Percentiles rank a stretch among this genome's conserved stretches.
phyloP scores from a whole-genome alignment of 768 basidiomycete genomes.

The Pleurotus platypus region DNA sequence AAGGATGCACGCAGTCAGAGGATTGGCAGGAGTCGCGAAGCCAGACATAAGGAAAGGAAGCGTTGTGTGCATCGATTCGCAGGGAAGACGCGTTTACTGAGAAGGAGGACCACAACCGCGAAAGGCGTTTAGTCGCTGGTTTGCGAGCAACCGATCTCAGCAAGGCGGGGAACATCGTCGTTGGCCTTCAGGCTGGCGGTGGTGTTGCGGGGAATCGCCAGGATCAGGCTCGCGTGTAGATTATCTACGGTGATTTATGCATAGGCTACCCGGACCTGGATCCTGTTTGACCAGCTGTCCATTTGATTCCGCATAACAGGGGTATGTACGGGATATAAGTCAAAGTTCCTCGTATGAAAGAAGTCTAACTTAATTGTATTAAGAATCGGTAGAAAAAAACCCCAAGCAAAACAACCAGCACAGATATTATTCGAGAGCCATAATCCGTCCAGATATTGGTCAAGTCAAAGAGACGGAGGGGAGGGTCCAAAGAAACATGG shows the following conservation, averaged over 20 bases:
- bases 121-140: not conserved
- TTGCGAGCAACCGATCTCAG: not conserved
- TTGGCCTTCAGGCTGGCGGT: not conserved
- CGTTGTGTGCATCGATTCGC: constrained; percentile 35
- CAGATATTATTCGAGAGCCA: constrained; percentile 14
- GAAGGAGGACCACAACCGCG: constrained; percentile 20
- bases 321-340: not conserved
- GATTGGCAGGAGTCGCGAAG: constrained; percentile 85
- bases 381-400: constrained; percentile 12
- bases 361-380: not conserved
- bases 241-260: not conserved
- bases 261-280: no score
- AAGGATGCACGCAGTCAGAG: constrained; percentile 67
- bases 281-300: not conserved
- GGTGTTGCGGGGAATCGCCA: not conserved
- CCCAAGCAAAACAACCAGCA: constrained; percentile 19
- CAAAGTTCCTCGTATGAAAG: not conserved
- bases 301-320: not conserved
- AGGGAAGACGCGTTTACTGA: constrained; percentile 22
- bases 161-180: not conserved
- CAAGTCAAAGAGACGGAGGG: constrained; percentile 47
- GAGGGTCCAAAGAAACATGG: constrained; percentile 51
- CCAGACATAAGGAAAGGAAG: constrained; percentile 66
- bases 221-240: not conserved
- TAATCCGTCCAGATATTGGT: constrained; percentile 70